Evolutionary conservation across 305 asterid genomes (phyloP).

Genomic region (Rubia occidens): DNA sequence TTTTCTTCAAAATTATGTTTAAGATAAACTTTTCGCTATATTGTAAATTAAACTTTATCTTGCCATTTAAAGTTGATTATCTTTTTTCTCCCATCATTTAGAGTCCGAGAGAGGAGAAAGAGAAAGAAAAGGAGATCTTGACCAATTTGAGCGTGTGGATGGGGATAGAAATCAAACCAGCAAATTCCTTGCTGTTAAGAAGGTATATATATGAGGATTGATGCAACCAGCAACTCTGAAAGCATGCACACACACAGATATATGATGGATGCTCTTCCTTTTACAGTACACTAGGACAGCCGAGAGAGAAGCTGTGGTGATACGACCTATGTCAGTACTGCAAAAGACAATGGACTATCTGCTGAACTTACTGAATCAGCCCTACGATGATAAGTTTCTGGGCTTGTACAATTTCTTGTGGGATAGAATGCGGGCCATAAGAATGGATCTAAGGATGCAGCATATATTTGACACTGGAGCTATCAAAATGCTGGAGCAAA

Average conservation of each 20-base stretch:
- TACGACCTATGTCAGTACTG: conserved; percentile 89
- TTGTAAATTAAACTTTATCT: background rate
- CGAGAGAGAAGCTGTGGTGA: conserved; percentile 89
- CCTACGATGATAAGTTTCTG: conserved; percentile 77
- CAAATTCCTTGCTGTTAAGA: conserved; percentile 79
- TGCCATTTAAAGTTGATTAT: conserved; percentile 15
- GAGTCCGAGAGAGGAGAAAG: conserved; percentile 94
- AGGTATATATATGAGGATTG: conserved; percentile 37
- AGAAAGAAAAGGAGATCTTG: conserved; percentile 98
- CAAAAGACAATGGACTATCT: conserved; percentile 85
- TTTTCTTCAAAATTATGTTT: background rate
- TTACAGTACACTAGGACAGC: conserved; percentile 95
- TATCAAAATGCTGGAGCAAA: conserved; percentile 91
- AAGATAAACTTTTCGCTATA: background rate
- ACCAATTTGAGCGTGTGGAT: conserved; percentile 86
- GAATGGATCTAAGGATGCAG: conserved; percentile 99
- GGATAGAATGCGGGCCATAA: conserved; percentile 99
- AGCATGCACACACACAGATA: background rate
- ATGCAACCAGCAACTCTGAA: background rate
- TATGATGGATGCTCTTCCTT: conserved; percentile 4
- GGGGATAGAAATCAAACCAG: conserved; percentile 85
- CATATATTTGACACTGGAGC: conserved; percentile 86
- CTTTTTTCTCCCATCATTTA: conserved; percentile 28
- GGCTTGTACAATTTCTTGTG: conserved; percentile 91
- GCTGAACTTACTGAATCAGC: conserved; percentile 61